Evolutionary conservation across 1,284 basidiomycete species (phyloP), one percentile per base, ranked within the genome.

Genomic region (Abortiporus biennis): DNA sequence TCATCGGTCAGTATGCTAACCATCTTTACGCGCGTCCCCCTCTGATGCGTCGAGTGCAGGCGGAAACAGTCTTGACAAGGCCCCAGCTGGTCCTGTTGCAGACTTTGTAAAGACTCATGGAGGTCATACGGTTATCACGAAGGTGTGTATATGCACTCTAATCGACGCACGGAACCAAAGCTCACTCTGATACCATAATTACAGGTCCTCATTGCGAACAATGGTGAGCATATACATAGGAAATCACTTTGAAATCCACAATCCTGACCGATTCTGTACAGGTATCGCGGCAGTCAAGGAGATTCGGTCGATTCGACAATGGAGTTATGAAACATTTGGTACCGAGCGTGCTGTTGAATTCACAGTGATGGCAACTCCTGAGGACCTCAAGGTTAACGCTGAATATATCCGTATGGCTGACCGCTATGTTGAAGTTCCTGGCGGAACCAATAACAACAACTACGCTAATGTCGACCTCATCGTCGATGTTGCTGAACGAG

Each of bases 321-420:
- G 96, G 96, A 93, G 92, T 54, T 99, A 99, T 71, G 96, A 99
- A 69, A 96, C 94, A 0, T 99, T 99, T 65, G 96, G 96, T 47
- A 83, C 84, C 43, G 96, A 99, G 63, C 86, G 92, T 51, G 90
- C 89, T 44, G 80, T 99, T 68, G 93, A 99, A 64, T 99, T 99
- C 72, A 95, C 92, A 35, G 96, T 98, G 50, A 99, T 99, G 96
- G 94, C 96, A 38, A 99, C 96, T 3, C 96, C 96, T 22, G 96
- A 99, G 64, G 96, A 99, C 71, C 72, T 98, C 50, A 92, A 92
- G 61, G 93, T 98, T 66, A 99, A 99, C 60, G 96, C 96, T 32
- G 96, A 99, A 63, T 99, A 99, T 68, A 99, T 99, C 65, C 89
- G 96, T 54, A 99, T 99, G 96, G 96, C 96, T 25, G 96, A 99